Base-by-base conservation (phyloP, 306 rosid genomes). In the Cercis canadensis region DNA sequence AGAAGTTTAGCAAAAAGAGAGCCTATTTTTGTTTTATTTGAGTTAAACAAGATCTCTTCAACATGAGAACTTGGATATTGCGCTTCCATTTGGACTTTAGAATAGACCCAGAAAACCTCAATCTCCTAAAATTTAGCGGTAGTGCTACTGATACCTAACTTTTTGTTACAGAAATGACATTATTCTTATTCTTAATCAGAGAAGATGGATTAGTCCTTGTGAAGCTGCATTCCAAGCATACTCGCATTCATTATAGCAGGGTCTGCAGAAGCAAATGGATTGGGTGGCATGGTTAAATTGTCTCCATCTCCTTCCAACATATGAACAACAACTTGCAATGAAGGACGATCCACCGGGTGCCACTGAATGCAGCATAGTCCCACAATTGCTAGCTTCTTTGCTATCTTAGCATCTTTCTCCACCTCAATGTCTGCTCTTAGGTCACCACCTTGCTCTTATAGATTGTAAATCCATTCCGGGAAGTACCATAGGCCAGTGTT, bases 301-400 rank as follows among this genome's bases (percentile, higher is more conserved):
- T 65, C 58, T 6, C 9, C 32, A 3, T 46, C 49, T 56, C 67
- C 77, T 49, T 77, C 77, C 32, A 70, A 40, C 82, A 70, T 70
- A 19, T 64, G 74, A 34, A 63, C 55, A 58, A 62, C 71, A 11
- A 6, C 14, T 34, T 78, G 71, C 77, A 71, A 70, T 11, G 82
- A 78, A 10, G 77, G 74, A 18, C 77, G n/a, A 57, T 78, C 62
- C 73, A 49, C 18, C 9, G 73, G 47, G 40, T 78, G 73, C 77
- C 82, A 70, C n/a, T 78, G 77, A 24, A 78, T 71, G 57, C 77
- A 64, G 43, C 73, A 39, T 5, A 78, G 63, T 36, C 82, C 82
- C 31, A 78, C 77, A 8, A 29, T 71, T 7, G 78, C 78, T 1
- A 78, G 16, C 14, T 40, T 71, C 55, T 36, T 78, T 8, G 73